phyloP scores from a whole-genome alignment of 2,329 filamentous ascomycete genomes.

The Neofusicoccum parvum region DNA sequence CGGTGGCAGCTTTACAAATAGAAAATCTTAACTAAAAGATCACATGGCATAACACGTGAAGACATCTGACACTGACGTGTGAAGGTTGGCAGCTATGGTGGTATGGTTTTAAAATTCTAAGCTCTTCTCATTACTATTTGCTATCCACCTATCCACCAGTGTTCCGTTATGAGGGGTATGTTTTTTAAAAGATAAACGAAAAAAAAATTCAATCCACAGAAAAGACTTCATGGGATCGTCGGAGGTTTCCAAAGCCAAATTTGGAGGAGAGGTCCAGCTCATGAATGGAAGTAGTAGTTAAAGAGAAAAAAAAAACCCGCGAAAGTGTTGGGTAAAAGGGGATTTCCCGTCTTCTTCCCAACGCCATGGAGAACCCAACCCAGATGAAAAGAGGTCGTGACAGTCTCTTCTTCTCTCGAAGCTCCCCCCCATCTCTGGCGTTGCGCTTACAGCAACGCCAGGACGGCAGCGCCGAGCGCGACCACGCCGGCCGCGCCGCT shows the following conservation, averaged over 20 bases:
- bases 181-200: neutral
- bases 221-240: too few relatives aligned
- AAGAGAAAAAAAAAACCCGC: neutral
- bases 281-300: neutral
- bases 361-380: too few relatives aligned
- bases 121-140: neutral
- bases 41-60: too few relatives aligned
- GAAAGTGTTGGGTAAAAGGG: too few relatives aligned
- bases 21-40: too few relatives aligned
- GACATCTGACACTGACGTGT: too few relatives aligned
- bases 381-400: neutral
- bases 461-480: neutral
- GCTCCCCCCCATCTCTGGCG: neutral
- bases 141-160: neutral
- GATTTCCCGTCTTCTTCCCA: too few relatives aligned
- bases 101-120: neutral
- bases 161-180: neutral
- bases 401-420: neutral
- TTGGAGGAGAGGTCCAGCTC: neutral
- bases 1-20: too few relatives aligned
- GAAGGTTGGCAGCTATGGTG: too few relatives aligned
- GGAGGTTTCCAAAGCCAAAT: neutral
- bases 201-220: neutral
- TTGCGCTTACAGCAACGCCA: neutral
- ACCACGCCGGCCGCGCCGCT: neutral